phyloP scores from a whole-genome alignment of 1,139 yeast species.

The Kazachstania sp. region DNA sequence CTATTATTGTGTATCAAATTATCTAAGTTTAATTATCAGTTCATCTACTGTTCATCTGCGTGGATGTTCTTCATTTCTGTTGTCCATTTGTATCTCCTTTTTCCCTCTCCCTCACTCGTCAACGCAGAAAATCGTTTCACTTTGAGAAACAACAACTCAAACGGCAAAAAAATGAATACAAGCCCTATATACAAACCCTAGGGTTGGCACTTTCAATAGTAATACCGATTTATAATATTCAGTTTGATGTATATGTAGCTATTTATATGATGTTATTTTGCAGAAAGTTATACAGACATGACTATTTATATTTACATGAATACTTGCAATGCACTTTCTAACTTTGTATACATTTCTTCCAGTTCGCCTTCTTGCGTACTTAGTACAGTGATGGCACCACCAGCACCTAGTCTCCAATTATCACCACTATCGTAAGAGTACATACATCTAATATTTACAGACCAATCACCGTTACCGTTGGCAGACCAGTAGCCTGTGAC shows the following conservation, averaged over 20 bases:
- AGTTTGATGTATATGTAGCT: background rate
- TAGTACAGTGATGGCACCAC: conserved; percentile 93
- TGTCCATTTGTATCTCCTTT: background rate
- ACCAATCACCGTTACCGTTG: conserved; percentile 88
- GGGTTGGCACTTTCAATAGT: no score
- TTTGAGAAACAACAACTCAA: background rate
- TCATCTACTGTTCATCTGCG: no score
- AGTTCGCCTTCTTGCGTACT: conserved; percentile 78
- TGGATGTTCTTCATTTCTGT: background rate
- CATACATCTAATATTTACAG: conserved; percentile 83
- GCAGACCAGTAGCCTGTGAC: conserved; percentile 94
- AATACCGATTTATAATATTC: no score
- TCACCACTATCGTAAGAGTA: conserved; percentile 45
- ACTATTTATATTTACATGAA: conserved; percentile 30
- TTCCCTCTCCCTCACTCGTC: background rate
- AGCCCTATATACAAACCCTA: no score
- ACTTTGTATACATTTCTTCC: conserved; percentile 82
- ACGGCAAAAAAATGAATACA: no score
- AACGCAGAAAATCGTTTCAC: background rate
- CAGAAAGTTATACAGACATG: background rate
- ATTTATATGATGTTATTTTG: background rate
- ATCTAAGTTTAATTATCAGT: no score
- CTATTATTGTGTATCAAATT: no score
- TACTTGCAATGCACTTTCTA: conserved; percentile 68
- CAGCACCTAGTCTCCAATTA: conserved; percentile 89